A percentile compares a stretch with the other conserved stretches of the same genome.
Conservation (phyloP, 2,329 filamentous ascomycete species). For the Fusarium pseudograminearum region DNA sequence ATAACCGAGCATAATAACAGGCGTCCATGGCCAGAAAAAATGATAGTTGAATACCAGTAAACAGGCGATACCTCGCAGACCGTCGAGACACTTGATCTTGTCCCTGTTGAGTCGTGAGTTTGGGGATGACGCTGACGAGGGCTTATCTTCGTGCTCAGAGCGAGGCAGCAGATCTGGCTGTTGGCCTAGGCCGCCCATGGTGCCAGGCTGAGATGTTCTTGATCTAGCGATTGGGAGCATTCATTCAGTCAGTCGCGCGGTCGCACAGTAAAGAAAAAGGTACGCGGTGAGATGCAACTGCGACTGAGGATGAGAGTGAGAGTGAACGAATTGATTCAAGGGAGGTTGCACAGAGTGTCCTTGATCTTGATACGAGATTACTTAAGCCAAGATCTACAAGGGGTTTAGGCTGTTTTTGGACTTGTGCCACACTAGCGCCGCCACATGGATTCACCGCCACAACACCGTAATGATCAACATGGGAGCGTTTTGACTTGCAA, state of each 20-base stretch:
- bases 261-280: not conserved
- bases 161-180: slow-evolving; percentile 37
- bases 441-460: not conserved
- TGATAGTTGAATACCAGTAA: slow-evolving; percentile 59
- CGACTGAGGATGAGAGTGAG: slow-evolving; percentile 2
- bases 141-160: slow-evolving; percentile 29
- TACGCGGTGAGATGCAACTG: not conserved
- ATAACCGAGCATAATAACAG: slow-evolving; percentile 56
- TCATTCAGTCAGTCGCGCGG: slow-evolving; percentile 19
- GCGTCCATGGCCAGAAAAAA: slow-evolving; percentile 57
- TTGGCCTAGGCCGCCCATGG: slow-evolving; percentile 32
- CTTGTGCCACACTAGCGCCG: not conserved
- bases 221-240: slow-evolving; percentile 34
- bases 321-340: slow-evolving; percentile 11
- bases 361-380: slow-evolving; percentile 33
- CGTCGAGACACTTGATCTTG: slow-evolving; percentile 57
- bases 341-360: slow-evolving; percentile 34
- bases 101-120: slow-evolving; percentile 39
- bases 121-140: slow-evolving; percentile 17
- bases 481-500: not conserved
- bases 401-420: slow-evolving; percentile 10
- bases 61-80: slow-evolving; percentile 57
- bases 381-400: slow-evolving; percentile 23
- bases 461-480: not conserved
- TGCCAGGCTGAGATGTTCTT: slow-evolving; percentile 33